These are phyloP conservation scores for Bothriochloa decipiens DNA, from an alignment of 176 grass and related monocot genomes.

Conservation along the genomic window DNA sequence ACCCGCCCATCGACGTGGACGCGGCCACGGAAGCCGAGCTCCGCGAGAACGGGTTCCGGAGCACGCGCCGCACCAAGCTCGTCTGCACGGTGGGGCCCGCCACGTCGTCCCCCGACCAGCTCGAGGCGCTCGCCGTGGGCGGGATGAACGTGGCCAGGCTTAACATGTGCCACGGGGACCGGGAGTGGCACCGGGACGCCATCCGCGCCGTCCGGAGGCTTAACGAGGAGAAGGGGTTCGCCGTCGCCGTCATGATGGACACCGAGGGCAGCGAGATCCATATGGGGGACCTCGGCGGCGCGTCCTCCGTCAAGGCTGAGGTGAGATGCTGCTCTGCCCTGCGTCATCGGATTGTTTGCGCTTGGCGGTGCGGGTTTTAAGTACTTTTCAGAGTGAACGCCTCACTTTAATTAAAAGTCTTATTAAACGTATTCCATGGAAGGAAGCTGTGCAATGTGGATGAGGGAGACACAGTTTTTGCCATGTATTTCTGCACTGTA, in stretches of 20 bases:
- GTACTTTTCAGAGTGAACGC: too few relatives aligned
- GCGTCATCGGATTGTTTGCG: neutral
- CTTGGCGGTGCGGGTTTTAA: neutral
- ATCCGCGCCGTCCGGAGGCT: constrained; percentile 74
- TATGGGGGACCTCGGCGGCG: constrained; percentile 94
- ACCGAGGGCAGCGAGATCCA: constrained; percentile 98
- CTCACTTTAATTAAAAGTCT: too few relatives aligned
- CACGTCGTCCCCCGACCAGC: constrained; percentile 62
- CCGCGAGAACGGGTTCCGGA: constrained; percentile 92
- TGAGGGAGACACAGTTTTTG: neutral
- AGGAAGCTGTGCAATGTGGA: too few relatives aligned
- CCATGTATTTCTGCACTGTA: neutral
- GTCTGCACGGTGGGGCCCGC: constrained; percentile 89
- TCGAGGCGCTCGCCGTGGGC: constrained; percentile 92
- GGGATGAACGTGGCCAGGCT: constrained; percentile 91
- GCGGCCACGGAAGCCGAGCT: constrained; percentile 80
- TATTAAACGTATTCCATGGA: too few relatives aligned
- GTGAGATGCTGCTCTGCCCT: constrained; percentile 25
- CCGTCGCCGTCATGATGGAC: constrained; percentile 96
- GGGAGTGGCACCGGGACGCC: constrained; percentile 75
- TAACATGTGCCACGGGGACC: constrained; percentile 97
- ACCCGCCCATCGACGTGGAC: constrained; percentile 54
- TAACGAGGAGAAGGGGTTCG: constrained; percentile 94
- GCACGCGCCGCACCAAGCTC: constrained; percentile 97
- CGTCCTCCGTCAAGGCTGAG: constrained; percentile 82